Evolutionary conservation across 257 asterid genomes (phyloP).

Genomic region (Rubia yunnanensis): DNA sequence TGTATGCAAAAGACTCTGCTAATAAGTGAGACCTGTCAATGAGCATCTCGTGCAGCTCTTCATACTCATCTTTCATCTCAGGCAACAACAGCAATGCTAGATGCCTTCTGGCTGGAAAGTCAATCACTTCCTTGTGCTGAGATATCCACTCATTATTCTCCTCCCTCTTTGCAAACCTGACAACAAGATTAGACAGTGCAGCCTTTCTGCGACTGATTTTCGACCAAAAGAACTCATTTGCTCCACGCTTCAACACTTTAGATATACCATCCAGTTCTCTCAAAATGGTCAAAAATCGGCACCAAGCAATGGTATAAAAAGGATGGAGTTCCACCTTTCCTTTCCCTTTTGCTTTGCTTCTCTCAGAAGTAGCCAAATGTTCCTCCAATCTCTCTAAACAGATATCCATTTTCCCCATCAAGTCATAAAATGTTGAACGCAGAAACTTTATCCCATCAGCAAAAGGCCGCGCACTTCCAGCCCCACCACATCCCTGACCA

Average conservation of each 20-base stretch:
- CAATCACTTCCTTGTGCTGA: conserved; percentile 61
- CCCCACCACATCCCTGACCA: not conserved
- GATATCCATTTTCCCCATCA: conserved; percentile 42
- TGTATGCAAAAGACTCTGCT: conserved; percentile 74
- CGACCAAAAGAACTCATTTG: conserved; percentile 58
- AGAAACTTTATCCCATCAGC: conserved; percentile 33
- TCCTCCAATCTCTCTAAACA: conserved; percentile 55
- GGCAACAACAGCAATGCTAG: conserved; percentile 77
- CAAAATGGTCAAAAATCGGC: conserved; percentile 56
- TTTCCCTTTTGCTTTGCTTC: conserved; percentile 21
- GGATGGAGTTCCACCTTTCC: conserved; percentile 1
- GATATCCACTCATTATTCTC: conserved; percentile 76
- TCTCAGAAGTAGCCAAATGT: conserved; percentile 23
- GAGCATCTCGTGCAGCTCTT: conserved; percentile 89
- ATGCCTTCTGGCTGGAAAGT: conserved; percentile 82
- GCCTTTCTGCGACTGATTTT: conserved; percentile 45
- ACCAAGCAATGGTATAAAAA: conserved; percentile 28
- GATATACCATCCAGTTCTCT: conserved; percentile 61
- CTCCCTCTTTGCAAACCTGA: conserved; percentile 55
- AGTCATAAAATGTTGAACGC: conserved; percentile 30
- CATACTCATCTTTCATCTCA: conserved; percentile 73
- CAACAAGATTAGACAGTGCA: conserved; percentile 52
- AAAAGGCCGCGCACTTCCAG: conserved; percentile 6
- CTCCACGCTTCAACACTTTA: conserved; percentile 36
- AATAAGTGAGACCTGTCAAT: conserved; percentile 79